Evolutionary conservation across 306 rosid species (phyloP).

Genomic region (Trifolium pratense): DNA sequence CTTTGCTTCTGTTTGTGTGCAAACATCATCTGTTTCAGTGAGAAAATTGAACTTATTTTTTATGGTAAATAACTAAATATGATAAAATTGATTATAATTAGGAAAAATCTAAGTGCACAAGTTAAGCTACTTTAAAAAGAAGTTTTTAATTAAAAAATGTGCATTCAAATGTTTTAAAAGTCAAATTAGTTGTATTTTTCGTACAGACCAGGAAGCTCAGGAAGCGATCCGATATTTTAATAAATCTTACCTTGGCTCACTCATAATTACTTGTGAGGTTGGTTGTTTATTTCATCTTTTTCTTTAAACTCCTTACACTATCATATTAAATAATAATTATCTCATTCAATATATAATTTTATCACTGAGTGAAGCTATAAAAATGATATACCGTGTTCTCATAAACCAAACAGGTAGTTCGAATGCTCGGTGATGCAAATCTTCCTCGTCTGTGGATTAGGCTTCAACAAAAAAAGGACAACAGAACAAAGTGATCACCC

Average conservation of each 20-base stretch:
- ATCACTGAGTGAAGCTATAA: not conserved
- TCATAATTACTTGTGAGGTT: conserved; percentile 77
- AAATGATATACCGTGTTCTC: not conserved
- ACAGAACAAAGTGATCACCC: conserved; percentile 37
- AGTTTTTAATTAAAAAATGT: too few species aligned
- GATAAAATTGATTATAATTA: too few species aligned
- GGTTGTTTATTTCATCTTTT: conserved; percentile 21
- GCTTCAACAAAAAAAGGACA: conserved; percentile 52
- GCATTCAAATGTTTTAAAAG: too few species aligned
- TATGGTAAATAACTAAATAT: too few species aligned
- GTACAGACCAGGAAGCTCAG: conserved; percentile 65
- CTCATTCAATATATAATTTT: too few species aligned
- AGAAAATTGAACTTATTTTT: too few species aligned
- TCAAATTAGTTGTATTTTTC: too few species aligned
- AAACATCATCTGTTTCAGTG: too few species aligned
- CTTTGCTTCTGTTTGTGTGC: too few species aligned
- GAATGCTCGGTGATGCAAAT: conserved; percentile 70
- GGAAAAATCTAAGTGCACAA: too few species aligned
- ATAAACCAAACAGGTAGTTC: conserved; percentile 57
- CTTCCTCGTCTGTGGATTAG: conserved; percentile 90
- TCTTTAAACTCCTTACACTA: not conserved
- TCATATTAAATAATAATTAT: not conserved
- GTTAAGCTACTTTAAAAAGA: too few species aligned
- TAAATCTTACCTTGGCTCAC: conserved; percentile 59
- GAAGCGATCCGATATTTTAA: conserved; percentile 77